phyloP scores from a whole-genome alignment of 2,329 filamentous ascomycete genomes.

The Fusarium sp. region DNA sequence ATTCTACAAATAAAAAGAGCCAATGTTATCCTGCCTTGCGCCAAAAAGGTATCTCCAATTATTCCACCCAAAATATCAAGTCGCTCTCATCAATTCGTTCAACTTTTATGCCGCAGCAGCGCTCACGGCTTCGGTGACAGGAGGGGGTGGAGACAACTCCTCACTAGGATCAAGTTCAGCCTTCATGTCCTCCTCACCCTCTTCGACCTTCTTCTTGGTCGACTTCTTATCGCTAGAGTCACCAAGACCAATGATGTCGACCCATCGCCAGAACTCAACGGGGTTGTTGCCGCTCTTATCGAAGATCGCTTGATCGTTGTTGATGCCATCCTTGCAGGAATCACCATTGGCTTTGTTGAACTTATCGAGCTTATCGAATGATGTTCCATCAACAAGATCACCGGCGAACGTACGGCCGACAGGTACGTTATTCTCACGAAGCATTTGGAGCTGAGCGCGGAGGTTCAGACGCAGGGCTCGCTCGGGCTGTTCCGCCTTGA shows the following conservation, averaged over 20 bases:
- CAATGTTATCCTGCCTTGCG: constrained; percentile 8
- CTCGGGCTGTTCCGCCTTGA: constrained; percentile 69
- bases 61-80: constrained; percentile 14
- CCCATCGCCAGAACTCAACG: constrained; percentile 66
- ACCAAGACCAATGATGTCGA: constrained; percentile 66
- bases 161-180: constrained; percentile 54
- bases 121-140: constrained; percentile 14
- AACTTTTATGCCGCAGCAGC: constrained; percentile 40
- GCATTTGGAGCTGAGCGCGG: constrained; percentile 68
- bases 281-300: constrained; percentile 55
- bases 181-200: constrained; percentile 54
- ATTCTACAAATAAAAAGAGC: neutral
- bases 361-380: constrained; percentile 54
- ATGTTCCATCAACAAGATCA: constrained; percentile 64
- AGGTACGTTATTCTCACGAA: constrained; percentile 64
- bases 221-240: constrained; percentile 51
- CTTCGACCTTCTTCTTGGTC: constrained; percentile 51
- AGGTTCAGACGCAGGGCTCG: constrained; percentile 70
- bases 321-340: constrained; percentile 54
- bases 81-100: constrained; percentile 40
- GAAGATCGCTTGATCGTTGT: constrained; percentile 66
- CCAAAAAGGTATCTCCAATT: constrained; percentile 38
- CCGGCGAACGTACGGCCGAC: constrained; percentile 64
- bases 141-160: constrained; percentile 29
- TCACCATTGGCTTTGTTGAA: constrained; percentile 33